Evolutionary conservation across 73 alveolate genomes (phyloP).

Genomic region (Paramecium octaurelia): DNA sequence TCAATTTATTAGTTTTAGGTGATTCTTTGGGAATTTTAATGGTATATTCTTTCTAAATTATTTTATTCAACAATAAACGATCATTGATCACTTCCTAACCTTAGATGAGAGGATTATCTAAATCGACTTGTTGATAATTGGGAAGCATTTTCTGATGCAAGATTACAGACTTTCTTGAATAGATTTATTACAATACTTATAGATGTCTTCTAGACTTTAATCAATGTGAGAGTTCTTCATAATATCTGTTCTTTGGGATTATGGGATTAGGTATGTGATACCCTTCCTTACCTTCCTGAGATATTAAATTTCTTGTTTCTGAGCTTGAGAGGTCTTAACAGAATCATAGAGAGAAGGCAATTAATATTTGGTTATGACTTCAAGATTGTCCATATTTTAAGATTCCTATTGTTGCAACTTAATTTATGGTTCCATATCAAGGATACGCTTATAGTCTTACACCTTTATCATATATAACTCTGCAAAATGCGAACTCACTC

Average conservation of each 20-base stretch:
- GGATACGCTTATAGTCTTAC: not conserved
- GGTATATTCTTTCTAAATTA: not conserved
- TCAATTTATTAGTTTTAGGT: not conserved
- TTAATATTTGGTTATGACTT: not conserved
- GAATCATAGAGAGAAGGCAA: not conserved
- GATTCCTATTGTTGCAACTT: not conserved
- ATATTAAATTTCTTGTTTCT: not conserved
- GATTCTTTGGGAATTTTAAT: not conserved
- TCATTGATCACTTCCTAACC: not conserved
- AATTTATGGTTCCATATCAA: constrained; percentile 17
- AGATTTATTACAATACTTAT: not conserved
- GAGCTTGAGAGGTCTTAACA: not conserved
- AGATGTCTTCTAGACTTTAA: not conserved
- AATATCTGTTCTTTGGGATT: not conserved
- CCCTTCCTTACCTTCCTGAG: not conserved
- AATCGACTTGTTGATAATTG: not conserved
- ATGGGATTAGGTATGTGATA: not conserved
- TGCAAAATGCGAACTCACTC: not conserved
- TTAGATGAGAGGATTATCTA: not conserved
- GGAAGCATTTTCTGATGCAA: not conserved
- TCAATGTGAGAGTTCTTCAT: not conserved
- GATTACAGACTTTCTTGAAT: not conserved
- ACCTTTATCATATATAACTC: not conserved
- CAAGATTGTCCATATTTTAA: not conserved
- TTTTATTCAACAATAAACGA: not conserved